Conservation (phyloP, 495 filamentous ascomycete species). For the Xylaria sp. region DNA sequence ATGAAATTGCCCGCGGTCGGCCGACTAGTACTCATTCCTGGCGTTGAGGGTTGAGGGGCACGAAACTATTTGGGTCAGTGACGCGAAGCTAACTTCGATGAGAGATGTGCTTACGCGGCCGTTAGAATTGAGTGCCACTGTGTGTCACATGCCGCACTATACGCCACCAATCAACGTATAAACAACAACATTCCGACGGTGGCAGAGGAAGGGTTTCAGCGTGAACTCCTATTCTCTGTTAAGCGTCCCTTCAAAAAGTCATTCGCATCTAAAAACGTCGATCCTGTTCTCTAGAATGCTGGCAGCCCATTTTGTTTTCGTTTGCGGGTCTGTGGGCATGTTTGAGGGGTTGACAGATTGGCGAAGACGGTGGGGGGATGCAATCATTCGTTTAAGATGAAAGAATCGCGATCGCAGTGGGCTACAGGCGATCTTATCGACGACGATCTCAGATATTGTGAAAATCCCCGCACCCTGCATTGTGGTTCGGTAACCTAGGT, state of each 20-base stretch:
- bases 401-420: not conserved
- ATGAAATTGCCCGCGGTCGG: slow-evolving; percentile 40
- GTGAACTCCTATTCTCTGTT: not conserved
- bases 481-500: not conserved
- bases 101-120: slow-evolving; percentile 13
- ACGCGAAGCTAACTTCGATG: not conserved
- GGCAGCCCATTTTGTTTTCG: not conserved
- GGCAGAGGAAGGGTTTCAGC: not conserved
- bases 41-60: slow-evolving; percentile 4
- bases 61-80: slow-evolving; percentile 9
- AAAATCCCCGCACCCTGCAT: not conserved
- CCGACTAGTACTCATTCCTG: slow-evolving; percentile 35
- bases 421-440: not conserved
- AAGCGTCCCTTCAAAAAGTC: not conserved
- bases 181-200: not conserved
- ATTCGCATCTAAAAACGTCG: not conserved
- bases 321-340: not conserved
- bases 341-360: not conserved
- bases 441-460: not conserved
- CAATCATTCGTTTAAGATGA: not conserved
- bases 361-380: not conserved
- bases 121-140: not conserved
- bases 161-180: not conserved
- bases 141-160: not conserved
- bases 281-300: not conserved